Base-by-base conservation (phyloP, 495 filamentous ascomycete genomes). In the Tetracladium marchalianum region DNA sequence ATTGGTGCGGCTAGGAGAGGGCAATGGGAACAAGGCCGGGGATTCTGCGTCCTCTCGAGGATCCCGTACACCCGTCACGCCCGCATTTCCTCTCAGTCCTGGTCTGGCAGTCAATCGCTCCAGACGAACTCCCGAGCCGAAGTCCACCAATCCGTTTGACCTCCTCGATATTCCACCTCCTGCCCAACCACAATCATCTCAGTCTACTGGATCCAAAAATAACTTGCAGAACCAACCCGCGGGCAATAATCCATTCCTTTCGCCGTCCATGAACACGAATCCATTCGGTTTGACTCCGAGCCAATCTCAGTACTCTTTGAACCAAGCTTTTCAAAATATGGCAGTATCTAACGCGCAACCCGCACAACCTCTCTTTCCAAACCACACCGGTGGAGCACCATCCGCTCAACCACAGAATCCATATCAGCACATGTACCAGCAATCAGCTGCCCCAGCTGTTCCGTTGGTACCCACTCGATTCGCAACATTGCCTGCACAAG, bases 331-430 rank as follows among this genome's bases (percentile, higher is more conserved):
- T 57, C 82, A 87, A 60, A 77, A 75, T 47, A 67, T 90, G 56
- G 76, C 81, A n/a, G 64, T 90, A 13, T 74, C 80, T 1, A 49
- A 55, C 10, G 76, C 76, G 52, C 79, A 80, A 52, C 78, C 82
- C 11, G 68, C 76, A 53, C 79, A 80, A 52, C 78, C 82, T 12
- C 69, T 94, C 27, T 92, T 90, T 58, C 87, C 87, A 0, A 78
- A 94, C 63, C 81, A 82, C 17, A 93, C 87, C 6, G 90, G 89
- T 8, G 87, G 87, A 31, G 72, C 84, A 53, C 73, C 77, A 15
- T 69, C 66, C 33, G 69, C 74, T 27, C 55, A 58, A 31, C 55
- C 22, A n/a, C 35, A 41, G 3, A 31, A 35, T 31, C 42, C 49
- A 8, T 50, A 56, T n/a, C 77, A 78, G 35, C 67, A 69, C 18